phyloP scores from a whole-genome alignment of 2,329 filamentous ascomycete species.

The Xylaria polymorpha region DNA sequence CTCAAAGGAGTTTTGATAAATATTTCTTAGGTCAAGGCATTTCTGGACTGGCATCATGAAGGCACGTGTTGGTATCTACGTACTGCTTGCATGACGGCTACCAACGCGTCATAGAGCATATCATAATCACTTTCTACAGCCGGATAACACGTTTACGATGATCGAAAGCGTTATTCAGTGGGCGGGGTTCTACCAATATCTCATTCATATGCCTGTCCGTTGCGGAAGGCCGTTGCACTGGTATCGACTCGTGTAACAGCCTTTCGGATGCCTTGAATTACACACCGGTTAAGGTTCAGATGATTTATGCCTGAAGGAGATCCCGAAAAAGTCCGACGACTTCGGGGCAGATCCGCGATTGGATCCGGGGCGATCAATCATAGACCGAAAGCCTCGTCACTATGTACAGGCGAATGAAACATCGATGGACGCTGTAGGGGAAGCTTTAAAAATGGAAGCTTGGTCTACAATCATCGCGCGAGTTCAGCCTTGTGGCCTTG shows the following conservation, averaged over 20 bases:
- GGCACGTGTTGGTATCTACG: conserved; percentile 12
- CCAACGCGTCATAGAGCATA: conserved; percentile 3
- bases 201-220: not conserved
- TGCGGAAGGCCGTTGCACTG: conserved; percentile 11
- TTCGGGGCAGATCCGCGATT: conserved; percentile 10
- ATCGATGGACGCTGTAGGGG: conserved; percentile 6
- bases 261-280: conserved; percentile 10
- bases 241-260: conserved; percentile 22
- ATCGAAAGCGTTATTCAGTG: conserved; percentile 12
- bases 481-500: conserved; percentile 22
- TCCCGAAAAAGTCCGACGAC: not conserved
- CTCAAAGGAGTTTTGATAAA: conserved; percentile 39
- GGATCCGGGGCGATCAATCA: conserved; percentile 6
- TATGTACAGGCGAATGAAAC: conserved; percentile 10
- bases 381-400: conserved; percentile 13
- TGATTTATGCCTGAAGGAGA: conserved; percentile 27
- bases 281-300: conserved; percentile 23
- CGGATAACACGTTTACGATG: conserved; percentile 22
- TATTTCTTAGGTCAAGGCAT: conserved; percentile 31
- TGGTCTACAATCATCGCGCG: conserved; percentile 7
- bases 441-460: conserved; percentile 1
- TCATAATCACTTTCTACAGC: conserved; percentile 14
- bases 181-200: not conserved
- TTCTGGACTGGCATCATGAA: conserved; percentile 15
- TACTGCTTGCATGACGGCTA: conserved; percentile 10